Evolutionary conservation across 768 basidiomycete species (phyloP).

Genomic region (Cytidiella melzeri): DNA sequence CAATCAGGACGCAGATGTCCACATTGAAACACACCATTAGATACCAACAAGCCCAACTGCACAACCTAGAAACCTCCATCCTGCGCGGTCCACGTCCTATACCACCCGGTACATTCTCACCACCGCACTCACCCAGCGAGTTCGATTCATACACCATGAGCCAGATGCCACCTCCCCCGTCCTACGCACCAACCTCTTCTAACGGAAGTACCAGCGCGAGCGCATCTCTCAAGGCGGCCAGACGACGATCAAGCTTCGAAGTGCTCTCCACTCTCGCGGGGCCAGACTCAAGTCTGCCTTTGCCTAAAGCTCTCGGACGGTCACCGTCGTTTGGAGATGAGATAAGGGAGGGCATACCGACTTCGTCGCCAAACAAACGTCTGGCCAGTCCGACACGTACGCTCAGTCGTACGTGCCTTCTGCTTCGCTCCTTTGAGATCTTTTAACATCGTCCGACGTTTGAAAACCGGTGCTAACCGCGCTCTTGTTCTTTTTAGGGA

Average conservation of each 20-base stretch:
- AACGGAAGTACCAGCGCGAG: background rate
- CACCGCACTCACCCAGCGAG: slow-evolving; percentile 33
- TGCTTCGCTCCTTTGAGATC: background rate
- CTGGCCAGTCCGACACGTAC: slow-evolving; percentile 69
- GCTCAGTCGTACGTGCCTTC: slow-evolving; percentile 67
- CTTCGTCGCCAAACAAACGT: slow-evolving; percentile 43
- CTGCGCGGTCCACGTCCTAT: slow-evolving; percentile 63
- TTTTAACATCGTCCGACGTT: background rate
- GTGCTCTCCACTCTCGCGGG: slow-evolving; percentile 65
- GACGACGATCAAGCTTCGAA: slow-evolving; percentile 67
- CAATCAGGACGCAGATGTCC: slow-evolving; percentile 73
- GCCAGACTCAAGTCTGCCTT: slow-evolving; percentile 67
- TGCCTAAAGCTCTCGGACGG: slow-evolving; percentile 51
- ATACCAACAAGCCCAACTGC: slow-evolving; percentile 77
- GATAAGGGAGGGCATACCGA: slow-evolving; percentile 72
- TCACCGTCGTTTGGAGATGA: slow-evolving; percentile 32
- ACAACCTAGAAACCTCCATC: slow-evolving; percentile 61
- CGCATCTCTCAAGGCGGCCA: slow-evolving; percentile 31
- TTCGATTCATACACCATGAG: slow-evolving; percentile 13
- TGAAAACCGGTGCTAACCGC: slow-evolving; percentile 2
- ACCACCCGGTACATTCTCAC: slow-evolving; percentile 32
- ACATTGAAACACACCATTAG: slow-evolving; percentile 77
- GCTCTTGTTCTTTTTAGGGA: slow-evolving; percentile 5
- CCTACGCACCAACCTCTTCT: slow-evolving; percentile 11
- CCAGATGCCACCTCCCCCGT: slow-evolving; percentile 20